These are phyloP conservation scores for Sisymbrium altissimum DNA, from an alignment of 345 rosid species.

Conservation along the genomic window DNA sequence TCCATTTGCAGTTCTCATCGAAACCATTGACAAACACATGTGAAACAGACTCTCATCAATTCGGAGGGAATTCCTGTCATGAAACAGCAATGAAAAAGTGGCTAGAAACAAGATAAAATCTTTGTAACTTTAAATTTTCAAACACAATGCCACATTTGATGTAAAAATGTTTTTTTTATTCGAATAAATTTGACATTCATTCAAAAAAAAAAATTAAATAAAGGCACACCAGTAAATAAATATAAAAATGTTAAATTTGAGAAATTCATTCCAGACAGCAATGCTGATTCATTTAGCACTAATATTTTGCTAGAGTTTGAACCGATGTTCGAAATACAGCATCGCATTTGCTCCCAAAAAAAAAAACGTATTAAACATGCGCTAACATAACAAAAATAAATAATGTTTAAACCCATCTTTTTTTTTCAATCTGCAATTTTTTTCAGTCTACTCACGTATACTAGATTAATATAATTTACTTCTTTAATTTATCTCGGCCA, in stretches of 20 bases:
- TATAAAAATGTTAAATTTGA: background rate
- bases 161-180: too few relatives aligned
- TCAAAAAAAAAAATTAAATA: too few relatives aligned
- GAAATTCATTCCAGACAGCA: background rate
- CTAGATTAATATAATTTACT: background rate
- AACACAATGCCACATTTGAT: too few relatives aligned
- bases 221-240: background rate
- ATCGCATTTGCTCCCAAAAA: too few relatives aligned
- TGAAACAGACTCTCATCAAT: too few relatives aligned
- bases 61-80: too few relatives aligned
- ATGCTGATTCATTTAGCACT: background rate
- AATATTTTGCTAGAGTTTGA: background rate
- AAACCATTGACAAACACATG: too few relatives aligned
- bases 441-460: background rate
- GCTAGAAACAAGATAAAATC: too few relatives aligned
- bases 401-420: background rate
- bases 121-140: too few relatives aligned
- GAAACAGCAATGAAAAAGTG: too few relatives aligned
- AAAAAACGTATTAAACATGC: background rate
- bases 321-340: background rate
- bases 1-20: too few relatives aligned
- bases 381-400: background rate
- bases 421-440: background rate
- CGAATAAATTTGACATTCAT: too few relatives aligned
- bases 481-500: background rate